Evolutionary conservation across 768 basidiomycete genomes (phyloP).

Genomic region (Cystobasidium onofrii): DNA sequence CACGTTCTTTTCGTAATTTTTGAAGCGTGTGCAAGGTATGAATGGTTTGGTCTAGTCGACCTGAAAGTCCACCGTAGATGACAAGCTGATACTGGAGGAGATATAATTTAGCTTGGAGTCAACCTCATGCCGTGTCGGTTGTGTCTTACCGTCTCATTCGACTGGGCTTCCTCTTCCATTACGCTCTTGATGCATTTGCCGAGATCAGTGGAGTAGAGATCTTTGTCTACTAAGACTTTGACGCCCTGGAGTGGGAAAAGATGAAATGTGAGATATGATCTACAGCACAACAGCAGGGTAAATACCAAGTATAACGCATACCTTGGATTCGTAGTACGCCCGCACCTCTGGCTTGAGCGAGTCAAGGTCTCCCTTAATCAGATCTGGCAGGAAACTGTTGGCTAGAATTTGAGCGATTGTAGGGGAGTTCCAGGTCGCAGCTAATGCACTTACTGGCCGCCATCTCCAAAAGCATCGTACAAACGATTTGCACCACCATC

Average conservation of each 20-base stretch:
- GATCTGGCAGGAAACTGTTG: constrained; percentile 65
- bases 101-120: not conserved
- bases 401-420: not conserved
- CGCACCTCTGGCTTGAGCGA: constrained; percentile 70
- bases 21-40: constrained; percentile 78
- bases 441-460: not conserved
- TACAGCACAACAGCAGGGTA: not conserved
- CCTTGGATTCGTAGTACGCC: constrained; percentile 58
- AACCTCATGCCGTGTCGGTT: not conserved
- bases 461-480: constrained; percentile 53
- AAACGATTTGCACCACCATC: constrained; percentile 84
- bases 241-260: constrained; percentile 56
- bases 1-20: constrained; percentile 56
- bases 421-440: not conserved
- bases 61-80: constrained; percentile 78
- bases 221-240: constrained; percentile 57
- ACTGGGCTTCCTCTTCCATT: constrained; percentile 53
- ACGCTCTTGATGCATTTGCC: constrained; percentile 78
- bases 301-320: constrained; percentile 44
- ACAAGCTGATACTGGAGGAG: constrained; percentile 58
- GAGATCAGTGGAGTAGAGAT: constrained; percentile 83
- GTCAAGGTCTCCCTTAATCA: constrained; percentile 91
- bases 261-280: not conserved
- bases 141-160: constrained; percentile 40
- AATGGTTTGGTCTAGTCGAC: constrained; percentile 86